Base-by-base conservation (phyloP, 176 grass and related monocot species). In the Thalia dealbata region DNA sequence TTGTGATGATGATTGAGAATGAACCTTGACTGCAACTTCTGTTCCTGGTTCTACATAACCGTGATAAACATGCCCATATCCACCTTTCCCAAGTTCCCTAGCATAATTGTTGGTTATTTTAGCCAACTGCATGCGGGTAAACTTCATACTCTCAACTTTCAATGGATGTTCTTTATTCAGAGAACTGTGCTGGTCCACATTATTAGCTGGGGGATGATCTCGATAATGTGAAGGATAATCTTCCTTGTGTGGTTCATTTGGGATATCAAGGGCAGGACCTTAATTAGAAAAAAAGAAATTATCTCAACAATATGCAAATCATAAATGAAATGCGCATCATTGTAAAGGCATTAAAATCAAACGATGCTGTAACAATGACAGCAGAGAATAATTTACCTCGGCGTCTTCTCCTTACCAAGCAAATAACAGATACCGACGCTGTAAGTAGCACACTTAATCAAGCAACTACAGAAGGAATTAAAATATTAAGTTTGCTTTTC, bases 101-200 rank as follows among this genome's bases (percentile, higher is more conserved):
- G 23, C 1, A 9, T 27, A 71, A 26, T 50, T 50, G 9, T 71
- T 71, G n/a, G 68, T 50, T 2, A 71, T 71, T 43, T 10, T 13
- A 15, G 14, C 32, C 68, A 71, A 71, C 14, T 71, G 43, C 12
- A 6, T 27, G 44, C 18, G 46, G 6, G 68, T 16, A 28, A 71
- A 71, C 10, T 50, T 3, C 61, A 64, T 64, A 18, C 21, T 64
- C 15, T 30, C 3, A 64, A 29, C 3, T 21, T 4, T 18, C 5
- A 22, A 7, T 45, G 42, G 67, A 10, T 82, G 79, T 26, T 80
- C 86, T 55, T 89, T 59, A 50, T 83, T 30, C 4, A 1, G 3
- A 15, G 26, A 23, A 27, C n/a, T n/a, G n/a, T n/a, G n/a, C n/a
- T n/a, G n/a, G n/a, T n/a, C n/a, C n/a, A n/a, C n/a, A n/a, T n/a